Base-by-base conservation (phyloP, 2,329 filamentous ascomycete species). In the Pyricularia pennisetigena region DNA sequence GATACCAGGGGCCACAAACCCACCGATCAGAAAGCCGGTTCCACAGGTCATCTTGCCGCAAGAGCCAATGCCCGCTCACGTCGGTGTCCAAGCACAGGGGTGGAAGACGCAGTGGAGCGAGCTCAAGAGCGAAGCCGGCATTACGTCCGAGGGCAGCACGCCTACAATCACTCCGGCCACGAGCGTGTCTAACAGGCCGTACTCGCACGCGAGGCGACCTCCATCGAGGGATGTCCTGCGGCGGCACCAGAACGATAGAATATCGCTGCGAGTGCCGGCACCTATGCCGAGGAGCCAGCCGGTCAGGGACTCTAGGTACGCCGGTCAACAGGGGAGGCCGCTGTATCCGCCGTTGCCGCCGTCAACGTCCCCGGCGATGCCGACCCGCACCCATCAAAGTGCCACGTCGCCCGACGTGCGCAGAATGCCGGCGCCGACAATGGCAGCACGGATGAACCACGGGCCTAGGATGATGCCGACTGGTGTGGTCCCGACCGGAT, bases 41-140 rank as follows among this genome's bases (percentile, higher is more conserved):
- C 14, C 59, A 9, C 59, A 20, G 23, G 57, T 28, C 6, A n/a
- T 61, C 57, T 4, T 41, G 4, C 64, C 64, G 7, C n/a, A 66
- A 7, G 23, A 54, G 8, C 64, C 64, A 16, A 32, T 8, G 24
- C 64, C 32, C 14, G 10, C 35, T n/a, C 41, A 66, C 35, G 35
- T 49, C 5, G 65, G 57, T 24, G 20, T 41, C 3, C 29, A 67
- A 14, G n/a, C 66, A 3, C 16, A 30, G 12, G 66, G 66, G 5
- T 62, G 66, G 66, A 67, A 67, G 23, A 57, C 65, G 28, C 66
- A 63, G 29, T 67, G 66, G 66, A 59, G 24, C 2, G 54, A 67
- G 23, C 30, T 62, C 54, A 67, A 67, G 24, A 59, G 10, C n/a
- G 66, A 63, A 4, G 29, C 66, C 9, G 66, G 66, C n/a, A 41